Evolutionary conservation across 2,329 filamentous ascomycete genomes (phyloP).

Genomic region (Rhinocladiella similis): DNA sequence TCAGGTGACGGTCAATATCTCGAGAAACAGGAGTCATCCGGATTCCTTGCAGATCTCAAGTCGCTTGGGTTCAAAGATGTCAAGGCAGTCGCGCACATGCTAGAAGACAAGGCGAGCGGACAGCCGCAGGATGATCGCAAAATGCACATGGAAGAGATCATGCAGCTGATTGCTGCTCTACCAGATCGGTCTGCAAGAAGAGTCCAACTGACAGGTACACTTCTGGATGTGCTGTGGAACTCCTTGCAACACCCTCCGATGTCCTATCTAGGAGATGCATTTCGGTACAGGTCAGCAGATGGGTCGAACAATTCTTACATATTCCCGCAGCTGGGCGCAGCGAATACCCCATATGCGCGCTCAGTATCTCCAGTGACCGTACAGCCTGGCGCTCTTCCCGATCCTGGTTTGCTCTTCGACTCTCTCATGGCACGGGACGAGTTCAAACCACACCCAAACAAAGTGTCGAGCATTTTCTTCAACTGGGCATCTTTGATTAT

Average conservation of each 20-base stretch:
- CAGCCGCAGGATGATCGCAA: constrained; percentile 71
- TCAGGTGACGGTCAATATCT: constrained; percentile 64
- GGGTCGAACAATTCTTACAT: constrained; percentile 71
- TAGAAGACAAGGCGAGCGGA: constrained; percentile 64
- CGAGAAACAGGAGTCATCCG: constrained; percentile 49
- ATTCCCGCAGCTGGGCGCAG: constrained; percentile 65
- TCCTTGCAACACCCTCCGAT: constrained; percentile 71
- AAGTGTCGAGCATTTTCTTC: constrained; percentile 70
- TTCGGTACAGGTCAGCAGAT: constrained; percentile 67
- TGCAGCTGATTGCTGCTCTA: constrained; percentile 66
- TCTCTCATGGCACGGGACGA: constrained; percentile 43
- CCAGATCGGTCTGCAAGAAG: constrained; percentile 63
- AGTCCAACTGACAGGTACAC: constrained; percentile 63
- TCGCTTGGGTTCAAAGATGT: constrained; percentile 59
- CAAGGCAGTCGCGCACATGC: constrained; percentile 61
- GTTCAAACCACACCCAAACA: constrained; percentile 63
- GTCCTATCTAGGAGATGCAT: constrained; percentile 56
- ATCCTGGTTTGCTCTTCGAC: constrained; percentile 57
- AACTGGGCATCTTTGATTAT: constrained; percentile 74
- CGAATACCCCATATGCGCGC: constrained; percentile 66
- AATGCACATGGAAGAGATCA: constrained; percentile 73
- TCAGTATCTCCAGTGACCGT: constrained; percentile 56
- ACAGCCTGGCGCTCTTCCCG: constrained; percentile 65
- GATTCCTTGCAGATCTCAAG: constrained; percentile 59
- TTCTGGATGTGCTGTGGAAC: constrained; percentile 70